Evolutionary conservation across 192 early-diverging fungal genomes (phyloP).

Genomic region (Backusella sp.): DNA sequence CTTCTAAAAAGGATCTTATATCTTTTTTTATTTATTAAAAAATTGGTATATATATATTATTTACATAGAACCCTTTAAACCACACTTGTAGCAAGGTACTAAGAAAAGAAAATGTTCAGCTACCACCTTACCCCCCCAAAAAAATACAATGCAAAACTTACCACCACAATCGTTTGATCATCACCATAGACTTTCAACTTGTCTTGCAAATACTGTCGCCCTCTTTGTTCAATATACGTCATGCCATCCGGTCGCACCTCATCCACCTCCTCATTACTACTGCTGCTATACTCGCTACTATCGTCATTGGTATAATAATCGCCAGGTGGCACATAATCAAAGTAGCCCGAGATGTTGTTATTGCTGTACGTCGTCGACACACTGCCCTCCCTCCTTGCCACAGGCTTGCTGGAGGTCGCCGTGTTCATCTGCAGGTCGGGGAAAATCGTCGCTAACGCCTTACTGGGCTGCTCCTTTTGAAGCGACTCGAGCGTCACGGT

Average conservation of each 20-base stretch:
- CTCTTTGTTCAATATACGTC: conserved; percentile 12
- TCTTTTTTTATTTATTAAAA: background rate
- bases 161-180: conserved; percentile 37
- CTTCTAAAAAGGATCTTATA: background rate
- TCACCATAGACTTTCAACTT: conserved; percentile 26
- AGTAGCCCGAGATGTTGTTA: background rate
- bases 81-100: conserved; percentile 18
- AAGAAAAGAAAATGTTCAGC: background rate
- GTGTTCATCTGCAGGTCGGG: background rate
- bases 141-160: background rate
- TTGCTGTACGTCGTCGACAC: background rate
- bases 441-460: background rate
- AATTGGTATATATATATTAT: background rate
- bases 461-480: background rate
- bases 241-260: conserved; percentile 7
- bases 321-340: background rate
- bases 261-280: background rate
- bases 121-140: too few relatives aligned
- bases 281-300: background rate
- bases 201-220: conserved; percentile 25
- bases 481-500: conserved; percentile 17
- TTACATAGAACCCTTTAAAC: background rate
- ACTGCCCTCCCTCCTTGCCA: background rate
- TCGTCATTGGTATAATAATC: background rate
- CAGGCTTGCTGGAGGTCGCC: background rate